phyloP scores from a whole-genome alignment of 495 filamentous ascomycete genomes.

The Tuber aestivum region DNA sequence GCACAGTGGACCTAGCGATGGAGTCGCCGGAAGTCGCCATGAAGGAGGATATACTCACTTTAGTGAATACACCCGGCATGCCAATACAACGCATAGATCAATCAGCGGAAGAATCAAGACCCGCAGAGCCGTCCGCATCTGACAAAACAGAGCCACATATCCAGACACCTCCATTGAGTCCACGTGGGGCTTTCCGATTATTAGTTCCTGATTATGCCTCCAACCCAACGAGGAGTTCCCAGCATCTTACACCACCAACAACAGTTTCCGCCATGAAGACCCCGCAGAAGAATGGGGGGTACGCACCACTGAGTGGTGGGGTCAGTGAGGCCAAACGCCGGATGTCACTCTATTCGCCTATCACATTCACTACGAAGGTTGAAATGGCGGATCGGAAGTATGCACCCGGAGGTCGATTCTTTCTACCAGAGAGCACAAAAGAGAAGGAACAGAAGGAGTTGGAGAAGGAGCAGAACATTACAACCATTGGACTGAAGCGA shows the following conservation, averaged over 20 bases:
- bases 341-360: slow-evolving; percentile 39
- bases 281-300: slow-evolving; percentile 28
- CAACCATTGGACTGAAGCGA: slow-evolving; percentile 22
- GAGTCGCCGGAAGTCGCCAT: slow-evolving; percentile 21
- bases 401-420: slow-evolving; percentile 41
- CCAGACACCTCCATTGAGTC: slow-evolving; percentile 40
- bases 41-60: slow-evolving; percentile 22
- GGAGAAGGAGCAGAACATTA: slow-evolving; percentile 24
- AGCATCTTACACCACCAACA: slow-evolving; percentile 38
- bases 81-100: slow-evolving; percentile 17
- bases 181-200: slow-evolving; percentile 38
- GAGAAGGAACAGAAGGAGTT: slow-evolving; percentile 37
- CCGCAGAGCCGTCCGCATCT: neutral
- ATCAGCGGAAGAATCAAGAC: slow-evolving; percentile 8
- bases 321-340: slow-evolving; percentile 34
- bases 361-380: slow-evolving; percentile 36
- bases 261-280: slow-evolving; percentile 30
- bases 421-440: slow-evolving; percentile 36
- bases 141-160: slow-evolving; percentile 36
- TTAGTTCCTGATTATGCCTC: slow-evolving; percentile 40
- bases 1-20: slow-evolving; percentile 33
- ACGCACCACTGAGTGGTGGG: slow-evolving; percentile 9
- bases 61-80: slow-evolving; percentile 25
- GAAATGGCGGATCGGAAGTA: slow-evolving; percentile 42
- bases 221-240: slow-evolving; percentile 18